Base-by-base conservation (phyloP, 192 early-diverging fungal genomes). In the Thamnidium elegans region DNA sequence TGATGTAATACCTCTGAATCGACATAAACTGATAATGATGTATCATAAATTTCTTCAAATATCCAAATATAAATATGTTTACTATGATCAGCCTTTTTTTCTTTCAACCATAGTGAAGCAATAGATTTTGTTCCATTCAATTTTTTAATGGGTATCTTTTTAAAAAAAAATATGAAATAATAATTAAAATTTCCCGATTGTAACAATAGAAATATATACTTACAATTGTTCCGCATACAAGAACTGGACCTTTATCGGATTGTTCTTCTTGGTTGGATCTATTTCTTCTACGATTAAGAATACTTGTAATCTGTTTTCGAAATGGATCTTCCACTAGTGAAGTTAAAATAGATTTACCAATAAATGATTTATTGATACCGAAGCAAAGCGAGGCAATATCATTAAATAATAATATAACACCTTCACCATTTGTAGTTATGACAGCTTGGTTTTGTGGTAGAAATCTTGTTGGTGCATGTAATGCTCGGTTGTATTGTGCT, bases 81-180 rank as follows among this genome's bases (percentile, higher is more conserved):
- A 2, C 75, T 82, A 52, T 47, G 23, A 34, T 74, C 64, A 55
- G 78, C 74, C 47, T 45, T 73, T 54, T 82, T 82, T 17, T 76
- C 76, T 58, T 87, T 87, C 26, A 87, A 72, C 86, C 86, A 87
- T 15, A 87, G 62, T 8, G 82, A 82, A 15, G 86, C 86, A 51
- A 83, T 76, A 31, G 83, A 79, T 15, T 67, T 80, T 34, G 73
- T 67, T 1, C 78, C 72, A 60, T 83, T 75, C 23, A 70, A 65
- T 62, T 83, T 86, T 59, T 78, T 58, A 55, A 87, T 86, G 9
- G 81, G 77, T 39, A 85, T 63, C 84, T 82, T 63, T 7, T 42
- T 55, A 34, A 32, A 61, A 7, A 48, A 26, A 21, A 17, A 23
- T n/a, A n/a, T n/a, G n/a, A 9, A 31, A 67, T 13, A 48, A 10